A percentile compares a stretch with the other conserved stretches of the same genome.
Evolutionary conservation across 306 rosid species (phyloP).

Genomic region (Clitoria ternatea): DNA sequence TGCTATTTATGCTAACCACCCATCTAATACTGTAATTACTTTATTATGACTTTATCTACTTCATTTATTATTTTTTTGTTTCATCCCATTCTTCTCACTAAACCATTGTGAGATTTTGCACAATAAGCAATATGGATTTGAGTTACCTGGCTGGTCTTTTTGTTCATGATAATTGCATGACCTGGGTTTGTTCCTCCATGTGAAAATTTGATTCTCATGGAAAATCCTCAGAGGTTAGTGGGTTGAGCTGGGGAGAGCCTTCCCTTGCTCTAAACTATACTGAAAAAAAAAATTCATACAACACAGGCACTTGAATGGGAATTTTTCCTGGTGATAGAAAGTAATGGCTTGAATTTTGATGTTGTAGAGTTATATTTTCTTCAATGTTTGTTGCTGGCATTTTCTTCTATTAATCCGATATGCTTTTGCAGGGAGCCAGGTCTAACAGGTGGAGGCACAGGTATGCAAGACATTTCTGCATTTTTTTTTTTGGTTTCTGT

Average conservation of each 20-base stretch:
- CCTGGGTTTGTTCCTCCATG: not conserved
- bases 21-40: not conserved
- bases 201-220: not conserved
- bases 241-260: not conserved
- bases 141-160: not conserved
- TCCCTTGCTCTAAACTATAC: not conserved
- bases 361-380: constrained; percentile 11
- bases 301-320: not conserved
- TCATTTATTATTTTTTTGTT: too few species aligned
- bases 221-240: not conserved
- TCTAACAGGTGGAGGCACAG: constrained; percentile 42
- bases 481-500: constrained; percentile 20
- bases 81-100: not conserved
- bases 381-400: not conserved
- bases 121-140: not conserved
- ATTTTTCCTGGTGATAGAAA: not conserved
- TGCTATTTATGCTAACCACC: not conserved
- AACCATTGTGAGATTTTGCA: not conserved
- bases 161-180: not conserved
- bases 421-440: constrained; percentile 40
- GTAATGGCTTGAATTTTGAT: constrained; percentile 4
- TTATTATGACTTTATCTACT: too few species aligned
- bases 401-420: constrained; percentile 4
- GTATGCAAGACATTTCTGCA: constrained; percentile 21
- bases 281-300: not conserved